Evolutionary conservation across 257 asterid genomes (phyloP).

Genomic region (Mitragyna speciosa): DNA sequence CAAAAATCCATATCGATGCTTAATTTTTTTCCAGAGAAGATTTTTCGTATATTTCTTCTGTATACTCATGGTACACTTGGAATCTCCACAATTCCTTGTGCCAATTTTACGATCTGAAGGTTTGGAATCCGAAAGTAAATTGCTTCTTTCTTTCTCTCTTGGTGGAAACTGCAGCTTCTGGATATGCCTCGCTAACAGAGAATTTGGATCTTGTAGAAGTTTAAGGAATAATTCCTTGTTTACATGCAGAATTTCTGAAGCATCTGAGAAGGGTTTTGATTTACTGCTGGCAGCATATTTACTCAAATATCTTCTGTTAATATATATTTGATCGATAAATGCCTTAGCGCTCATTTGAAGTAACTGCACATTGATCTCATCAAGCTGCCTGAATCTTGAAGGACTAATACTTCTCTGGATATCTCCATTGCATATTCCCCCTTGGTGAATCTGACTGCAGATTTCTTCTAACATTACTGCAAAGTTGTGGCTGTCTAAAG

Average conservation of each 20-base stretch:
- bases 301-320: constrained; percentile 31
- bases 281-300: constrained; percentile 28
- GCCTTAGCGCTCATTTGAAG: constrained; percentile 59
- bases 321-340: constrained; percentile 51
- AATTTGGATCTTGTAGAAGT: constrained; percentile 42
- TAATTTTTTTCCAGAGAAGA: constrained; percentile 23
- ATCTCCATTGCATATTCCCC: constrained; percentile 22
- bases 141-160: constrained; percentile 19
- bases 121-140: constrained; percentile 12
- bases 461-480: constrained; percentile 47
- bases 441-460: constrained; percentile 38
- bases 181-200: constrained; percentile 24
- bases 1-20: constrained; percentile 22
- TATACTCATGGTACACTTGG: constrained; percentile 7
- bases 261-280: constrained; percentile 51
- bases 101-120: constrained; percentile 21
- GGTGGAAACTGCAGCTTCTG: constrained; percentile 22
- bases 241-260: constrained; percentile 51
- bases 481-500: constrained; percentile 32
- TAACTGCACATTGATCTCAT: constrained; percentile 37
- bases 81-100: constrained; percentile 10
- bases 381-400: constrained; percentile 24
- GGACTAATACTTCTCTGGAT: constrained; percentile 4
- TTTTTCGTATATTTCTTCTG: constrained; percentile 11
- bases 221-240: constrained; percentile 46